Evolutionary conservation across 805 yeast species (phyloP), one percentile per base, ranked within the genome.

Genomic region (Candida saitoana): DNA sequence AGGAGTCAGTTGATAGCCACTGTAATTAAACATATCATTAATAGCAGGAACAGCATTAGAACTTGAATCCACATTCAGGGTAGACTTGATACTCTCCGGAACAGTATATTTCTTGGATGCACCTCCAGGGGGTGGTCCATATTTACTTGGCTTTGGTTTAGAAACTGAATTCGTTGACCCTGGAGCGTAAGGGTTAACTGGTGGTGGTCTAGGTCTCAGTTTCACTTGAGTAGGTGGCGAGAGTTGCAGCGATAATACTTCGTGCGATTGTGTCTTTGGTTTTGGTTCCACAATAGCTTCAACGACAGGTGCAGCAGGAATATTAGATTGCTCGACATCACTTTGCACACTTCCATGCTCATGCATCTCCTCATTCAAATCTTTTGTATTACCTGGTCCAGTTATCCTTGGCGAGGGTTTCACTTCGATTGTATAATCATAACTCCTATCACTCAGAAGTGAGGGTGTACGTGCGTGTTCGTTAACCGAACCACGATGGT

Each of bases 121-220:
- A 19, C 18, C n/a, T n/a, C 39, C 39, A 6, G 52, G 25, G 2
- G 57, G 45, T 9, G 66, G 65, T 5, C 62, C 65, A 44, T 62
- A 62, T 34, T 49, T 64, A 42, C 41, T 56, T 27, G 46, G 51
- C 24, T 51, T 47, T n/a, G 46, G 39, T 45, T 37, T 50, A 5
- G 45, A 29, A 20, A 16, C 16, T 14, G 46, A 33, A 36, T 45
- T 32, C 2, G 48, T 31, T 1, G 47, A 53, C 6, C 54, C 57
- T 17, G 72, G 72, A 6, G 72, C 72, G 46, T 67, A 68, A 3
- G 72, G 72, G 40, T 67, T 67, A 33, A 46, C 46, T 2, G 46
- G 27, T n/a, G 47, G 38, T 18, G 47, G 38, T 18, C 34, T 34
- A 34, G 36, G 12, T 17, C 24, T 18, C 18, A 38, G 42, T 27